Conservation (phyloP, 1,284 basidiomycete species). For the Uromyces viciae-fabae region DNA sequence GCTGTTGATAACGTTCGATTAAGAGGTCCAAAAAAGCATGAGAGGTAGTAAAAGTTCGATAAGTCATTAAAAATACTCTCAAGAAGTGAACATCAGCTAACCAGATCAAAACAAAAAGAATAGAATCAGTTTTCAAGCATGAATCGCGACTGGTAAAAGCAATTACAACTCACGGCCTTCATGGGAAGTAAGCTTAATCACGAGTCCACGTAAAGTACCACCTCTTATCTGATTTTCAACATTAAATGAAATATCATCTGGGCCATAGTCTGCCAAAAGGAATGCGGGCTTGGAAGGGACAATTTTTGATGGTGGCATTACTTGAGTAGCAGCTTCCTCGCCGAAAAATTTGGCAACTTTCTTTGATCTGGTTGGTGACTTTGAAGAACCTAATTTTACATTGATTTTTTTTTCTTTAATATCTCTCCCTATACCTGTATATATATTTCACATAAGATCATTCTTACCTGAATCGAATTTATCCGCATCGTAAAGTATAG, state of each 20-base stretch:
- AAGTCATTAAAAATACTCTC: conserved; percentile 92
- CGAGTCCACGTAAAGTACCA: conserved; percentile 51
- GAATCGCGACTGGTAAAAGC: neutral
- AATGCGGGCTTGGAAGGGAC: conserved; percentile 49
- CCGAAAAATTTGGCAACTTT: conserved; percentile 44
- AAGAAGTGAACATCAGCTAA: conserved; percentile 72
- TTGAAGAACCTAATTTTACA: conserved; percentile 14
- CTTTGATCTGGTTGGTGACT: conserved; percentile 37
- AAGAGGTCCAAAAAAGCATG: conserved; percentile 82
- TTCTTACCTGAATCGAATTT: conserved; percentile 12
- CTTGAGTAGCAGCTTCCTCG: conserved; percentile 24
- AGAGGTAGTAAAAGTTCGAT: conserved; percentile 86
- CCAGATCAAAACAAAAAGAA: neutral
- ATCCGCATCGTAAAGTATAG: conserved; percentile 5
- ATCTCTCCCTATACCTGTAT: neutral
- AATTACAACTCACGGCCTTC: conserved; percentile 23
- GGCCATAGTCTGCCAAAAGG: conserved; percentile 52
- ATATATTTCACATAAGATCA: neutral
- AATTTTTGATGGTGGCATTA: neutral
- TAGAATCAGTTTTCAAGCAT: conserved; percentile 1
- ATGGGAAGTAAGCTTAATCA: conserved; percentile 44
- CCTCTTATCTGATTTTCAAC: conserved; percentile 53
- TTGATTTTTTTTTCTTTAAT: neutral
- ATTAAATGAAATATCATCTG: conserved; percentile 53
- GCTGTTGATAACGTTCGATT: conserved; percentile 74